These are phyloP conservation scores for Mucor irregularis DNA, from an alignment of 371 early-diverging fungal species.

Conservation along the genomic window DNA sequence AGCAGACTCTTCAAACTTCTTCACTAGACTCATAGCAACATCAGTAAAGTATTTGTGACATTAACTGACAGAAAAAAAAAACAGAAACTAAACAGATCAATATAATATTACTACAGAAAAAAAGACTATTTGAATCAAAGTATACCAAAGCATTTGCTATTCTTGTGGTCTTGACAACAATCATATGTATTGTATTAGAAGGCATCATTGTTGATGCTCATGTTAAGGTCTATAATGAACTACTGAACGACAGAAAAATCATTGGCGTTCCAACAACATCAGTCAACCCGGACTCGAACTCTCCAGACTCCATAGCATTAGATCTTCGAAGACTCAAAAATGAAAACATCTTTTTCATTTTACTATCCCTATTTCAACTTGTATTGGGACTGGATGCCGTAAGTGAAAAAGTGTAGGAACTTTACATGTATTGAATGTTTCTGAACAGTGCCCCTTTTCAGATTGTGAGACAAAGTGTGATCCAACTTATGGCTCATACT, in stretches of 20 bases:
- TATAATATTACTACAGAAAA: slow-evolving; percentile 18
- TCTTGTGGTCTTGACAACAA: slow-evolving; percentile 26
- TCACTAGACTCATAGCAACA: background rate
- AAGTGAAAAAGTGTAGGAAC: too few species aligned
- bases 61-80: too few species aligned
- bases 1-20: background rate
- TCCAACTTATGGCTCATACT: slow-evolving; percentile 48
- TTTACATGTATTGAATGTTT: too few species aligned
- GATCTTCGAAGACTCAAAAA: slow-evolving; percentile 39
- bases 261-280: slow-evolving; percentile 1
- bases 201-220: slow-evolving; percentile 36
- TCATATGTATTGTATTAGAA: slow-evolving; percentile 43
- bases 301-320: background rate
- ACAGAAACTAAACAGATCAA: too few species aligned
- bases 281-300: slow-evolving; percentile 3
- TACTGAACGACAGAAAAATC: slow-evolving; percentile 5
- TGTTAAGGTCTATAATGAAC: slow-evolving; percentile 20
- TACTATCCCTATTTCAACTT: slow-evolving; percentile 47
- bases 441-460: slow-evolving; percentile 11
- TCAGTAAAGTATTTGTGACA: slow-evolving; percentile 4
- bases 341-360: slow-evolving; percentile 50
- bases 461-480: slow-evolving; percentile 52
- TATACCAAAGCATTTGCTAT: slow-evolving; percentile 31
- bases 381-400: slow-evolving; percentile 51
- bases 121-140: slow-evolving; percentile 32